Base-by-base conservation (phyloP, 371 early-diverging fungal species). In the Cokeromyces recurvatus region DNA sequence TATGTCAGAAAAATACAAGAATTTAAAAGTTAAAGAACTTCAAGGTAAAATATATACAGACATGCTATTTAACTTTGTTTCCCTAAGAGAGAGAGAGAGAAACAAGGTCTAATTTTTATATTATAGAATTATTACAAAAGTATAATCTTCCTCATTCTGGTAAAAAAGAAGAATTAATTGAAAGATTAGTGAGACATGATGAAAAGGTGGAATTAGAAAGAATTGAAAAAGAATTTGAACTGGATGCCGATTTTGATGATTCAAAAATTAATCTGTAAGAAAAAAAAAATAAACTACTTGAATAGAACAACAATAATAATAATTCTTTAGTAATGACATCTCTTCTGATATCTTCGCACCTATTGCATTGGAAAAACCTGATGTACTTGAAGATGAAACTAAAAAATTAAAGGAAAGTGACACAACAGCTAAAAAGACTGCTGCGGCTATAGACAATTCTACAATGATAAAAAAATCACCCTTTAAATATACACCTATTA, bases 121-220 rank as follows among this genome's bases (percentile, higher is more conserved):
- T 32, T 1, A 19, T 41, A 74, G 85, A 85, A 36, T 53, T 81
- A 29, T 56, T 85, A 19, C 74, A 71, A 42, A 79, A 79, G 35
- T 71, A 68, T 19, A 75, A 74, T 9, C 57, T 85, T 19, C 71
- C 83, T 10, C 64, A 60, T 35, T 60, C 74, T 25, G 85, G 85
- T 43, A 85, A 81, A 58, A 85, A 85, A 44, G 85, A 85, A 32
- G 85, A 85, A 14, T 60, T 85, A 40, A 74, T 85, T 35, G 74
- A 70, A 32, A 68, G 85, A 38, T 59, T 85, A 6, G 59, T 82
- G 20, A 75, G 78, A 41, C 62, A 76, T 41, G 80, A 81, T 57
- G 74, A 78, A 43, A 57, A 65, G 1, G 47, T 74, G 44, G 76
- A 72, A 50, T 46, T 71, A 1, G 73, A 68, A 20, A 61, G 61